Conservation (phyloP, 148 eudicot species). For the Arbutus unedo region DNA sequence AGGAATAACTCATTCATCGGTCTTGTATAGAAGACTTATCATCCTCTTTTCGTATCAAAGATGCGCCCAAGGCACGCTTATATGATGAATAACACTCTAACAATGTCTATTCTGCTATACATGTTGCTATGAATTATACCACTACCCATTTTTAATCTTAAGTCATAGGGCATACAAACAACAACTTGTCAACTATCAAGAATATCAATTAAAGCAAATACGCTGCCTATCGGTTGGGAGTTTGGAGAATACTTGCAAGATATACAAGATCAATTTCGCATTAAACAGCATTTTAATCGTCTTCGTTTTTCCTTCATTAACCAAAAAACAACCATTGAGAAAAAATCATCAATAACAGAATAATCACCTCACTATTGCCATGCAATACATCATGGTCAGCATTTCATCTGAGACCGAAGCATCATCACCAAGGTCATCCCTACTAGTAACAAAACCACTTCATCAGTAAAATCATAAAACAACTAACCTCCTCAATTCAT, state of each 20-base stretch:
- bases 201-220: not conserved
- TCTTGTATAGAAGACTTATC: too few species aligned
- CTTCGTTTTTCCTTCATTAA: not conserved
- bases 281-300: not conserved
- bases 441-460: slow-evolving; percentile 24
- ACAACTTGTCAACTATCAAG: not conserved
- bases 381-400: slow-evolving; percentile 73
- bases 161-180: not conserved
- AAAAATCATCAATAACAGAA: slow-evolving; percentile 6
- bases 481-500: not conserved
- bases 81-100: too few species aligned
- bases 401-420: slow-evolving; percentile 53
- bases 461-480: not conserved
- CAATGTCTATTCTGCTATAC: too few species aligned
- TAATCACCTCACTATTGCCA: slow-evolving; percentile 74
- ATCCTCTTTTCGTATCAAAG: too few species aligned
- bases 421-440: slow-evolving; percentile 33
- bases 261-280: not conserved
- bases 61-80: too few species aligned
- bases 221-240: not conserved
- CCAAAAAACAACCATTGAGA: not conserved
- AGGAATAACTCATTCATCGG: not conserved
- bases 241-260: not conserved
- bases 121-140: too few species aligned
- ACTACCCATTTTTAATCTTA: too few species aligned